Percentiles rank a stretch among this genome's conserved stretches.
These are phyloP conservation scores for Boletus austroedulis DNA, from an alignment of 1,284 basidiomycete species.

Conservation along the genomic window DNA sequence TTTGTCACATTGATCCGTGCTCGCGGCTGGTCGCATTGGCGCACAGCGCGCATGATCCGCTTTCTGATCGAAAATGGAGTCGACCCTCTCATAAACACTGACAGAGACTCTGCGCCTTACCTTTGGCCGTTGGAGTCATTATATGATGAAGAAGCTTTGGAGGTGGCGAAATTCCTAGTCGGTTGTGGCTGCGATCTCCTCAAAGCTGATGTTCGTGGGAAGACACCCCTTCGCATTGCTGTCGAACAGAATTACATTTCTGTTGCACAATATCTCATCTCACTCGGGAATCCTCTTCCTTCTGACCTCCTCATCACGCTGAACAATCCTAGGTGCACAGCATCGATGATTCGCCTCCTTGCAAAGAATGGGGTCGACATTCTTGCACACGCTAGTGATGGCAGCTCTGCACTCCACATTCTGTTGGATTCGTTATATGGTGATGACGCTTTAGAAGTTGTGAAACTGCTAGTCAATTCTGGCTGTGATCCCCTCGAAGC, in stretches of 20 bases:
- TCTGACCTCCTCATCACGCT: neutral
- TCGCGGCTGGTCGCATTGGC: no score
- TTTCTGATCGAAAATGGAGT: neutral
- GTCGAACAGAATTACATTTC: neutral
- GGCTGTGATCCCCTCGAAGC: neutral
- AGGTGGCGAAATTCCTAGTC: neutral
- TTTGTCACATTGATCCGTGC: no score
- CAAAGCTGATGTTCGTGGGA: neutral
- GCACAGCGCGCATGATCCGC: no score
- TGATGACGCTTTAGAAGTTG: neutral
- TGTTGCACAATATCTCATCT: neutral
- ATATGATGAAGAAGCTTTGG: neutral
- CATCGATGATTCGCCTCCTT: neutral
- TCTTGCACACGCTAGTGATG: no score
- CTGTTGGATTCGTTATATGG: neutral
- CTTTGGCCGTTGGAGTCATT: neutral
- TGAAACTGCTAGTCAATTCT: neutral
- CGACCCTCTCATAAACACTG: rapidly evolving
- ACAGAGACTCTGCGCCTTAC: neutral
- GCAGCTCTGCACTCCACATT: neutral
- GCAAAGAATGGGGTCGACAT: neutral
- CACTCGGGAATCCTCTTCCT: neutral
- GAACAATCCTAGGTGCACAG: neutral
- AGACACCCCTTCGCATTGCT: neutral
- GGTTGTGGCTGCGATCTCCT: neutral